Evolutionary conservation across 495 filamentous ascomycete species (phyloP), one percentile per base, ranked within the genome.

Genomic region (Penicillium macrosclerotiorum): DNA sequence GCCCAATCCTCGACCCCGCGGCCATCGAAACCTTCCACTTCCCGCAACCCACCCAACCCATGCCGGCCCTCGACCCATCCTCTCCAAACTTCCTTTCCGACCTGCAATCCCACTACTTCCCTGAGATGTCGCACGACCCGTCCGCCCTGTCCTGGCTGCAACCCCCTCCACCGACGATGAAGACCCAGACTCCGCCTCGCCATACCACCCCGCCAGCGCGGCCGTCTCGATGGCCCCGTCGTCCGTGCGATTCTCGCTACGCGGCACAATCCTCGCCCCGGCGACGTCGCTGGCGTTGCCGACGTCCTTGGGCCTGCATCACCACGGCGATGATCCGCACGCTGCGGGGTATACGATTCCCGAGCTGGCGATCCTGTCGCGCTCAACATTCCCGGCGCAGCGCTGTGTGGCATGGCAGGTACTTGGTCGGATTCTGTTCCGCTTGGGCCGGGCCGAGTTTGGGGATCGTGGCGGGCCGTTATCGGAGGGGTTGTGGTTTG

Each of bases 281-380:
- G 73, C 80, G 19, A 78, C 78, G 4, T 80, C 89, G 8, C 76
- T 86, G 35, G 74, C 77, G 5, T 78, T 97, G 17, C 84, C 92
- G 0, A 76, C 78, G 1, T 83, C 76, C 11, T 76, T 85, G 19
- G 93, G 93, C 1, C 75, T 98, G 29, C 93, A 98, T 65, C 93
- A 98, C 64, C 93, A 98, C 64, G 90, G 83, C 49, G 82, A 94
- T 33, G 90, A 94, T 5, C 93, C 93, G 9, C 88, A 93, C 56
- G 89, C 91, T 0, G 93, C 93, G 0, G 93, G 93, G 0, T 98
- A 98, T 63, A 96, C 94, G 1, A 77, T 98, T 20, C 84, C 85
- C 0, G 93, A 98, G 65, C 75, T 98, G 2, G 86, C 91, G 6
- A 79, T 85, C 13, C 72, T 96, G 26, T 82, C 88, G 17, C 77